Conservation (phyloP, 495 filamentous ascomycete species). For the Xylaria sp. region DNA sequence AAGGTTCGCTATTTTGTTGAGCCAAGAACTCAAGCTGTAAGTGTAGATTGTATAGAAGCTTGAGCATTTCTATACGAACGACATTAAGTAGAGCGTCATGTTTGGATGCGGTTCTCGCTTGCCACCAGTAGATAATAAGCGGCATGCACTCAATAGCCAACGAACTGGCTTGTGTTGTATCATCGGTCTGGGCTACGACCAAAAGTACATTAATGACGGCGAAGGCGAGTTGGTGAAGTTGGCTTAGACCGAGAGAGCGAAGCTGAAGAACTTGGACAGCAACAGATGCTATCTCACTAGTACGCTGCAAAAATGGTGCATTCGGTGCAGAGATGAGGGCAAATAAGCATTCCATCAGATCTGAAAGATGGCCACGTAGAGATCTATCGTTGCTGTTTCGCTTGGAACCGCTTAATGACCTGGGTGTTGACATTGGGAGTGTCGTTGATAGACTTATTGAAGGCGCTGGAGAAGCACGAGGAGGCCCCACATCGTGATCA, state of each 20-base stretch:
- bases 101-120: constrained; percentile 64
- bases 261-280: constrained; percentile 69
- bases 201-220: constrained; percentile 77
- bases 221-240: constrained; percentile 73
- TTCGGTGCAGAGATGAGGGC: constrained; percentile 71
- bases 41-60: constrained; percentile 71
- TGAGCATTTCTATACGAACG: constrained; percentile 65
- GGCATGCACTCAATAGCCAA: constrained; percentile 69
- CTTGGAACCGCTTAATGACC: constrained; percentile 35
- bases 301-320: constrained; percentile 69
- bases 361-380: constrained; percentile 43
- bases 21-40: constrained; percentile 59
- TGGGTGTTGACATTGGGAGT: constrained; percentile 38
- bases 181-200: constrained; percentile 68
- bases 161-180: constrained; percentile 64
- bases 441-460: constrained; percentile 38
- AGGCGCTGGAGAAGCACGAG: constrained; percentile 52
- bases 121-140: constrained; percentile 76
- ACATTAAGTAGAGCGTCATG: constrained; percentile 74
- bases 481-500: constrained; percentile 42
- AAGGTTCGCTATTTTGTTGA: constrained; percentile 36
- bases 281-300: constrained; percentile 62
- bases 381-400: constrained; percentile 28
- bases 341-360: constrained; percentile 71
- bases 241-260: constrained; percentile 61